Base-by-base conservation (phyloP, 208 protist genomes). In the Leishmania major region DNA sequence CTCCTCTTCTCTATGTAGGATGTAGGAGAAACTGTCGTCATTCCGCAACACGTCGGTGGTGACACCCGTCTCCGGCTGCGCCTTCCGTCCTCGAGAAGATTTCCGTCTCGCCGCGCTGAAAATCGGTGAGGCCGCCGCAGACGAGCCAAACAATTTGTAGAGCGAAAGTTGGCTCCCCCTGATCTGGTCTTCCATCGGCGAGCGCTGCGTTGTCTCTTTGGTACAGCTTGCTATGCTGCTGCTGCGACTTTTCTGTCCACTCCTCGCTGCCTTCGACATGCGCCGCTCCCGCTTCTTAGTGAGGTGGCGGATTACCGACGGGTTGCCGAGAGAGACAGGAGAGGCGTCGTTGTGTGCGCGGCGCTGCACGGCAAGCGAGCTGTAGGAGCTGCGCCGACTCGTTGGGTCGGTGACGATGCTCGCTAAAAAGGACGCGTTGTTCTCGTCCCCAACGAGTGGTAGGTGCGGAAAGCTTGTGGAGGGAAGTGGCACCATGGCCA, bases 241-340 rank as follows among this genome's bases (percentile, higher is more conserved):
- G 10, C 40, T 45, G 28, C 10, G 25, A 4, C 40, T 72, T 19
- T 25, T 62, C 67, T 7, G 22, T 22, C 25, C 17, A 43, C 15
- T 43, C 59, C 0, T 66, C 62, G 49, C 40, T 43, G 28, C 64
- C 74, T 55, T n/a, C 55, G 40, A 31, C 76, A 79, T 79, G 37
- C 67, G 67, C 37, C 40, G 10, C 37, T 72, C 67, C 67, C 67
- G 40, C 40, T 6, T 40, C 67, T 72, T 40, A 4, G 37, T n/a
- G 37, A 72, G 67, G 40, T 72, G 67, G 22, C 67, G 67, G 19
- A 72, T 47, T 4, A 49, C 40, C 37, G 67, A 72, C 37, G 67
- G 67, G 25, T 72, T 72, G 15, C 67, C 67, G 7, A 72, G 67
- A 25, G 40, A 13, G 22, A 47, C 67, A n/a, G 67, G 67, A 7